These are phyloP conservation scores for Fragilaria crotonensis DNA, from an alignment of 108 stramenopile genomes.

Conservation along the genomic window DNA sequence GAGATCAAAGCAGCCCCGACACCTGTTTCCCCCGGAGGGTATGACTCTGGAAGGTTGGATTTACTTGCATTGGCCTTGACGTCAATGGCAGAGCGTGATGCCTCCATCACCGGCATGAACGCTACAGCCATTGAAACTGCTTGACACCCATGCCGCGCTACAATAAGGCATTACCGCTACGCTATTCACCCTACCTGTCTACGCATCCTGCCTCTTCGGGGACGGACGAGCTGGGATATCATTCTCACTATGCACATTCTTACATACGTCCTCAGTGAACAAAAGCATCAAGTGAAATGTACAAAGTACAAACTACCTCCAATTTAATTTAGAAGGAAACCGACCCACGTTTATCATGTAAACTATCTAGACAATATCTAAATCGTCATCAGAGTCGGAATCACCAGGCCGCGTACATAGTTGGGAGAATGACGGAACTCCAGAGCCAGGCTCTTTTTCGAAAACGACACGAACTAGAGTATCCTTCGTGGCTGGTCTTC, in stretches of 20 bases:
- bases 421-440: slow-evolving; percentile 26
- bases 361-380: not conserved
- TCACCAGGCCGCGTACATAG: not conserved
- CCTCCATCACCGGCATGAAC: not conserved
- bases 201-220: too few relatives aligned
- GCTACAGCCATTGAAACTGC: not conserved
- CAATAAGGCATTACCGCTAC: too few relatives aligned
- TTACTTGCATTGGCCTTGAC: not conserved
- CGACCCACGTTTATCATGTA: too few relatives aligned
- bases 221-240: too few relatives aligned
- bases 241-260: too few relatives aligned
- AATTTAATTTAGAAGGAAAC: too few relatives aligned
- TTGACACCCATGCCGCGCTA: too few relatives aligned
- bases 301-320: too few relatives aligned
- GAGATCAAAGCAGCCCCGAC: not conserved
- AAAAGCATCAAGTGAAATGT: too few relatives aligned
- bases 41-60: not conserved
- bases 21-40: not conserved
- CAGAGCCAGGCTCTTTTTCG: slow-evolving; percentile 17
- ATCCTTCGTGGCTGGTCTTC: slow-evolving; percentile 26
- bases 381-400: slow-evolving; percentile 2
- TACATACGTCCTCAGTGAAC: too few relatives aligned
- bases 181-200: too few relatives aligned
- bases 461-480: slow-evolving; percentile 38
- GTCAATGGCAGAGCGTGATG: not conserved